Percentiles rank a stretch among this genome's conserved stretches.
Evolutionary conservation across 495 filamentous ascomycete species (phyloP).

Genomic region (Tuber calosporum): DNA sequence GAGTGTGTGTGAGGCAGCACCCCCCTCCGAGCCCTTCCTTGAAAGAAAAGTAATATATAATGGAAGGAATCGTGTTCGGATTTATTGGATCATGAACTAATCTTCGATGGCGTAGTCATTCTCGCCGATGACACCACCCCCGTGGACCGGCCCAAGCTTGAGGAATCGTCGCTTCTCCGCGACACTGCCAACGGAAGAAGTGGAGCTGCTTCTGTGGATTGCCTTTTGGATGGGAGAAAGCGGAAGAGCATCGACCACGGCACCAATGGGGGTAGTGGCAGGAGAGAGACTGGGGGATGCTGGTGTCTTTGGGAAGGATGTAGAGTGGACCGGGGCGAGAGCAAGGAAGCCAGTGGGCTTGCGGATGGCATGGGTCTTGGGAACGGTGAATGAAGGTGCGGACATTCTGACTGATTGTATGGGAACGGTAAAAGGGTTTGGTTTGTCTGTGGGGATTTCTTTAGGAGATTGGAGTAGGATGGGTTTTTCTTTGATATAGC

Average conservation of each 20-base stretch:
- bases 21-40: constrained; percentile 22
- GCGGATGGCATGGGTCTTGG: constrained; percentile 25
- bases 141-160: constrained; percentile 42
- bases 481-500: background rate
- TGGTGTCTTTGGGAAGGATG: constrained; percentile 40
- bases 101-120: constrained; percentile 42
- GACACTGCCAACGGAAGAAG: constrained; percentile 34
- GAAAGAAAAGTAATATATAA: constrained; percentile 2
- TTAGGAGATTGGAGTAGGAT: constrained; percentile 9
- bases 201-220: constrained; percentile 31
- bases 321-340: constrained; percentile 38
- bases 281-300: constrained; percentile 27
- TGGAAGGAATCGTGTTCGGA: constrained; percentile 3
- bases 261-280: constrained; percentile 10
- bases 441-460: constrained; percentile 9
- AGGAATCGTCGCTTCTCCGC: constrained; percentile 41
- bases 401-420: constrained; percentile 28
- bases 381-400: constrained; percentile 12
- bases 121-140: constrained; percentile 38
- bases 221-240: constrained; percentile 23
- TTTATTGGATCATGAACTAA: constrained; percentile 21
- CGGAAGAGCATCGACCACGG: constrained; percentile 18
- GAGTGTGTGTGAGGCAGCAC: constrained; percentile 11
- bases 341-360: constrained; percentile 38
- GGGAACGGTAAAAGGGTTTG: constrained; percentile 6